These are phyloP conservation scores for Suillus tomentosus DNA, from an alignment of 768 basidiomycete genomes.

Conservation along the genomic window DNA sequence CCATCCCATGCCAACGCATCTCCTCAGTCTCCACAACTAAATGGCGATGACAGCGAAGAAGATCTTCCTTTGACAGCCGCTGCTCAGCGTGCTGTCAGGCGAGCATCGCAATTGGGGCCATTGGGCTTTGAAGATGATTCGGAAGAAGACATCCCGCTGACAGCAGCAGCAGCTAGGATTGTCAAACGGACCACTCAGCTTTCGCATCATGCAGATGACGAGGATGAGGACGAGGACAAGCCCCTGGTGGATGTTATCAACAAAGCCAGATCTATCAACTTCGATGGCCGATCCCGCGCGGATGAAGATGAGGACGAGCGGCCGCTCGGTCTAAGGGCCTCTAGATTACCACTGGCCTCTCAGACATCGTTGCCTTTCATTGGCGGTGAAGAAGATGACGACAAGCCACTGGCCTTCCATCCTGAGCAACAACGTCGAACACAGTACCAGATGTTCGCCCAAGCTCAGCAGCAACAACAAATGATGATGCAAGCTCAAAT, in stretches of 20 bases:
- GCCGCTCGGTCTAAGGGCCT: slow-evolving; percentile 71
- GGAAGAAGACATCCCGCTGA: slow-evolving; percentile 74
- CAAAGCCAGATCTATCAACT: slow-evolving; percentile 46
- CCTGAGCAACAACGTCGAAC: slow-evolving; percentile 80
- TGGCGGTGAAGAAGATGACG: slow-evolving; percentile 59
- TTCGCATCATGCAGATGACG: slow-evolving; percentile 19
- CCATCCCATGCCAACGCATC: slow-evolving; percentile 32
- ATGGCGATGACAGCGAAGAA: slow-evolving; percentile 69
- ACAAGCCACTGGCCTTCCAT: slow-evolving; percentile 69
- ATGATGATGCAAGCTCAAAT: slow-evolving; percentile 79
- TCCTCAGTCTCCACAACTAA: slow-evolving; percentile 16
- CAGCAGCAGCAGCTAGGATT: slow-evolving; percentile 53
- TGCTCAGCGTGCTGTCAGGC: slow-evolving; percentile 54
- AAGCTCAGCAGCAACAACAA: slow-evolving; percentile 42
- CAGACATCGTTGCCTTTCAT: slow-evolving; percentile 28
- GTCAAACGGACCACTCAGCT: slow-evolving; percentile 38
- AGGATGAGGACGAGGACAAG: slow-evolving; percentile 73
- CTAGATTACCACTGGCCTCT: slow-evolving; percentile 38
- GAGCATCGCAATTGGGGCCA: slow-evolving; percentile 34
- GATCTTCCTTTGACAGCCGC: slow-evolving; percentile 76
- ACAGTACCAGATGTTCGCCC: slow-evolving; percentile 45
- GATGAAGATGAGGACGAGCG: slow-evolving; percentile 69
- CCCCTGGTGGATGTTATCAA: slow-evolving; percentile 66
- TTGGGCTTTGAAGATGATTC: slow-evolving; percentile 49
- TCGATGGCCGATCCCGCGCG: slow-evolving; percentile 37